Evolutionary conservation across 208 protist genomes (phyloP), one percentile per base, ranked within the genome.

Genomic region (Borovskyia barvae): DNA sequence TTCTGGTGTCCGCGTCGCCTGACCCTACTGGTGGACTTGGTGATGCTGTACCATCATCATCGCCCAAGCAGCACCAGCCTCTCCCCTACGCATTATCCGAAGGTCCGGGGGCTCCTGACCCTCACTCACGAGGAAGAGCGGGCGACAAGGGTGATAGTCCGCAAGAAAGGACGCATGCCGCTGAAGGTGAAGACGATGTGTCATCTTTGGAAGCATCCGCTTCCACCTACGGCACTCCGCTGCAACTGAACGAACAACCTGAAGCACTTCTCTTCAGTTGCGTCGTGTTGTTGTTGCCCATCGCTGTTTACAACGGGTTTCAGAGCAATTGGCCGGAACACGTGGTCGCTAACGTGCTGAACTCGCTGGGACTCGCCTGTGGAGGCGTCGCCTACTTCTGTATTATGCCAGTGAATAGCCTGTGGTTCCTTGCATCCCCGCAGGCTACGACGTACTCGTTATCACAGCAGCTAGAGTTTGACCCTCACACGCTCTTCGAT

Each of bases 241-340:
- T 82, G 52, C 82, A 74, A 56, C 45, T 84, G 22, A 91, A 91
- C 52, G 86, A 79, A 46, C 75, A 66, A 17, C 20, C 49, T 15
- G 85, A 95, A 50, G 80, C 85, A 19, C 62, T 86, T 25, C 45
- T 74, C 37, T 93, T 92, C 66, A 88, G 84, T 12, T 33, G 79
- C 29, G 40, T 91, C 9, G 51, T 92, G 7, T 24, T 95, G 33
- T 15, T 82, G 4, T 66, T 92, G 9, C 90, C 90, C 3, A 25
- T 66, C 1, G 26, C 80, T 0, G 37, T 91, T 4, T 95, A 95
- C 73, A 81, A 80, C 46, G 56, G 55, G 12, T 67, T 92, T 14
- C 86, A 92, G 56, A 85, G 68, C 61, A 80, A 89, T 61, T 92
- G 74, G 77, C 42, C 40, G 1, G 82, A 86, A 14, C 32, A 77